phyloP scores from a whole-genome alignment of 345 rosid species.

The Eutrema heterophyllum region DNA sequence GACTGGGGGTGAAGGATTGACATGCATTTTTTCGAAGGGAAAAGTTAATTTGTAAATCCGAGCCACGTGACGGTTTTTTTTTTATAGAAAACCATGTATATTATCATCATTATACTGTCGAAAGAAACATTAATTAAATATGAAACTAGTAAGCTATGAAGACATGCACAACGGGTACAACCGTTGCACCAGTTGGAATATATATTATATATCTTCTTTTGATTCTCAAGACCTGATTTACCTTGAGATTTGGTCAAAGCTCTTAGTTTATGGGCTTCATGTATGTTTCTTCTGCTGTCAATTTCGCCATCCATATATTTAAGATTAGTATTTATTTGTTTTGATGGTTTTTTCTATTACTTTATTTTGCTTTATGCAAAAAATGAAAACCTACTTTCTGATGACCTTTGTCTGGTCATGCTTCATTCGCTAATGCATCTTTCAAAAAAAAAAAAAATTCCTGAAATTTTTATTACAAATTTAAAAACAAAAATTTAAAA shows the following conservation, averaged over 20 bases:
- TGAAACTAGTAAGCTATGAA: neutral
- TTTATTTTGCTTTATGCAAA: constrained; percentile 21
- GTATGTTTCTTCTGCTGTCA: constrained; percentile 22
- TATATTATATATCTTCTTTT: constrained; percentile 4
- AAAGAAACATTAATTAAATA: neutral
- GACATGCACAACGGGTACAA: constrained; percentile 17
- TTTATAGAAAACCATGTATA: too few species aligned
- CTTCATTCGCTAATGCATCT: constrained; percentile 15
- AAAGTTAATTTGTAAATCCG: too few species aligned
- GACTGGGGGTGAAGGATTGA: too few species aligned
- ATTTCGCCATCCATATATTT: neutral
- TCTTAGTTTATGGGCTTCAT: constrained; percentile 28
- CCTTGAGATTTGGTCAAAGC: constrained; percentile 19
- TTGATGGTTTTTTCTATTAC: neutral
- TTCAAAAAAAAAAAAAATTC: neutral
- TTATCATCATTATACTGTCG: neutral
- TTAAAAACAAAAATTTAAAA: too few species aligned
- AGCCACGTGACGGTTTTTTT: too few species aligned
- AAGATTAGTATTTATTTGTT: neutral
- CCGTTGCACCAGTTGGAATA: constrained; percentile 19
- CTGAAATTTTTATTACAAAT: too few species aligned
- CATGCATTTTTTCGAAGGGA: too few species aligned
- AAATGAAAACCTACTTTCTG: constrained; percentile 10
- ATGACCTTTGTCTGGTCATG: constrained; percentile 30
- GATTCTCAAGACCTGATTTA: constrained; percentile 9